A percentile compares a stretch with the other conserved stretches of the same genome.
Conservation (phyloP, 2,329 filamentous ascomycete species). For the Cladosporium sp. region DNA sequence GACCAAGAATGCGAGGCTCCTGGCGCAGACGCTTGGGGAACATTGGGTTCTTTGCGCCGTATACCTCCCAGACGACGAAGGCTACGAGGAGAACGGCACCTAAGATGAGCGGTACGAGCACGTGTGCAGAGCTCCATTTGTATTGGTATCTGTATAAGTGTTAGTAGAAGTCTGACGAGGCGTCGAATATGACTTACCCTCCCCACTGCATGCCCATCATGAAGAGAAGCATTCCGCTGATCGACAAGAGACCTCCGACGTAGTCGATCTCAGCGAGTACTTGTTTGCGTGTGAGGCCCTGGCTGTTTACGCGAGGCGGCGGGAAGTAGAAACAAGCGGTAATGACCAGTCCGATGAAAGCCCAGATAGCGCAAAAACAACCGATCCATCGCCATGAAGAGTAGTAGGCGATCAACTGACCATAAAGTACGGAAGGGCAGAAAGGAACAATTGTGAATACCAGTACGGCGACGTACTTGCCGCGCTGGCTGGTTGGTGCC, state of each 20-base stretch:
- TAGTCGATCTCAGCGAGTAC: constrained; percentile 53
- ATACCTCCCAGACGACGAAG: constrained; percentile 38
- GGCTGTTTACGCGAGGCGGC: constrained; percentile 46
- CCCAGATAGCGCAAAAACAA: constrained; percentile 54
- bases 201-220: constrained; percentile 45
- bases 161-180: not conserved
- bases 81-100: constrained; percentile 33
- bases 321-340: constrained; percentile 57
- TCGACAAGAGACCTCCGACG: constrained; percentile 54
- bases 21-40: constrained; percentile 35
- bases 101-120: constrained; percentile 37
- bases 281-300: constrained; percentile 39
- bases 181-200: not conserved
- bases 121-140: constrained; percentile 34
- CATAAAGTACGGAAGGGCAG: constrained; percentile 62
- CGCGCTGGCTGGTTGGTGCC: constrained; percentile 64
- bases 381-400: constrained; percentile 59
- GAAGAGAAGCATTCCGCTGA: constrained; percentile 53
- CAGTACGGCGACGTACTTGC: constrained; percentile 61
- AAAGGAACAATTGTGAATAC: constrained; percentile 66
- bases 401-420: constrained; percentile 55
- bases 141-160: constrained; percentile 28
- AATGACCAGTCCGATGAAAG: constrained; percentile 52
- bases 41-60: constrained; percentile 37
- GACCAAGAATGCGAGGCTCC: constrained; percentile 37